phyloP scores from a whole-genome alignment of 2,329 filamentous ascomycete genomes.

The Ramularia endophylla region DNA sequence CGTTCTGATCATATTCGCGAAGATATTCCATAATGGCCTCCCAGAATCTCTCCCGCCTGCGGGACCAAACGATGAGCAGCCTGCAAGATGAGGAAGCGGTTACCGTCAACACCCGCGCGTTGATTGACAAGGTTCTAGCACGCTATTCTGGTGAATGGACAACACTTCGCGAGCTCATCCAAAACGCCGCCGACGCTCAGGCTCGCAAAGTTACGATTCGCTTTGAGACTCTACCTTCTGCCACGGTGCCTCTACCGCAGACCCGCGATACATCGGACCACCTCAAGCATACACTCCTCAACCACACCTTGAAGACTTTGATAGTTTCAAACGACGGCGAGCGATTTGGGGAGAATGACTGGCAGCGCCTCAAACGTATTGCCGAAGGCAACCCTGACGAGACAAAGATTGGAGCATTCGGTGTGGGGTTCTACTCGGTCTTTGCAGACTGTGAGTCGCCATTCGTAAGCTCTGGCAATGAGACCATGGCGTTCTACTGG shows the following conservation, averaged over 20 bases:
- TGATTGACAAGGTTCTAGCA: constrained; percentile 97
- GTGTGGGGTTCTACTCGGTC: constrained; percentile 96
- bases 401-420: constrained; percentile 98
- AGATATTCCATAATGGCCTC: constrained; percentile 19
- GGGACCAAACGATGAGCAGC: constrained; percentile 78
- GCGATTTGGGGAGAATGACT: constrained; percentile 83
- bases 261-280: constrained; percentile 62
- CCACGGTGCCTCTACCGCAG: constrained; percentile 62
- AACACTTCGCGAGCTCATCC: constrained; percentile 82
- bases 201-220: constrained; percentile 84
- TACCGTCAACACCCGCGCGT: constrained; percentile 90
- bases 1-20: no score
- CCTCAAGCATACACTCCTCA: constrained; percentile 73
- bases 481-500: constrained; percentile 99
- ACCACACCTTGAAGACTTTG: constrained; percentile 83
- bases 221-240: constrained; percentile 85
- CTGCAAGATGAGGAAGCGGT: constrained; percentile 94
- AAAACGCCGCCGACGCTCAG: constrained; percentile 96
- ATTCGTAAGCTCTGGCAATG: constrained; percentile 85
- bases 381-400: constrained; percentile 99
- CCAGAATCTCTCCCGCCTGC: constrained; percentile 45
- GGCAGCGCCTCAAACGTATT: constrained; percentile 88
- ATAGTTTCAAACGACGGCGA: constrained; percentile 89
- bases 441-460: constrained; percentile 98
- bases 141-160: constrained; percentile 95